Evolutionary conservation across 441 rosid species (phyloP), one percentile per base, ranked within the genome.

Genomic region (Arabidopsis hybrid): DNA sequence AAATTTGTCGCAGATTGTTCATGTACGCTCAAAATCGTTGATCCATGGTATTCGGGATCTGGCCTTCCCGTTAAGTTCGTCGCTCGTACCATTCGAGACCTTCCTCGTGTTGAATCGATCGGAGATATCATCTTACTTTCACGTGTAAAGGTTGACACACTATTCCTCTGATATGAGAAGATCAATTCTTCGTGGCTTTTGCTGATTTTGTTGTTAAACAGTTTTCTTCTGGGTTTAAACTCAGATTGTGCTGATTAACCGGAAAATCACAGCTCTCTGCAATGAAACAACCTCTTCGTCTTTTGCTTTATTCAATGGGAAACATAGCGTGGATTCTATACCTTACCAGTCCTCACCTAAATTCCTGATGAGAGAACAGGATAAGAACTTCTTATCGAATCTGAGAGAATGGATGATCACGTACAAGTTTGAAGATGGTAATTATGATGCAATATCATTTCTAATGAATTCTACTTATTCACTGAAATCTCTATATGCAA

Each of bases 251-350:
- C 76, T 77, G 1, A 12, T 71, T 8, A 77, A 59, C 21, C 26
- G 72, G 63, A 65, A 65, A 4, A 51, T 71, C n/a, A 77, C 76
- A 1, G 80, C 80, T 77, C 56, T 77, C 3, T 77, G 57, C 36
- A 70, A 77, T 51, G 80, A 65, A 34, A 21, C 72, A 6, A 40
- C 56, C 8, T 58, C 62, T 13, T 76, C 80, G 0, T 65, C 72
- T 29, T 76, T 71, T 59, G 68, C 60, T 47, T 3, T 76, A 0
- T 69, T 76, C 32, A 47, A 8, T 42, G 66, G 75, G 39, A 39
- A 56, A 39, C 43, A 2, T 18, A 53, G 55, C 0, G 60, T 39
- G 9, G 45, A 5, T n/a, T 31, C 38, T 55, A 3, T 42, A 49
- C 68, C 80, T 4, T 77, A 77, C 29, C 72, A 65, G 31, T 71